A percentile compares a stretch with the other conserved stretches of the same genome.
Conservation (phyloP, 2,329 filamentous ascomycete species). For the Pezicula rhizophila region DNA sequence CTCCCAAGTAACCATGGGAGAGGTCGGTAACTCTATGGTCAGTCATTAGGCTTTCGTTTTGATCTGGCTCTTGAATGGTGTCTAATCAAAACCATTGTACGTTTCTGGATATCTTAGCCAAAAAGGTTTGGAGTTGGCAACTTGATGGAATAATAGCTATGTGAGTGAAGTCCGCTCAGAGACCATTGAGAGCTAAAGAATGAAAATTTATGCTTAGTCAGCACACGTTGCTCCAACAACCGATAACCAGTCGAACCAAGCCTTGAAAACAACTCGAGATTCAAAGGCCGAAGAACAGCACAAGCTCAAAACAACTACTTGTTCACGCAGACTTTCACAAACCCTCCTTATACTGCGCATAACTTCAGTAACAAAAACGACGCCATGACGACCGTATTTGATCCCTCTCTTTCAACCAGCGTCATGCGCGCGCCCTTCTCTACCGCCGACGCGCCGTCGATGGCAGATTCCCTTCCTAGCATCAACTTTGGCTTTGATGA, state of each 20-base stretch:
- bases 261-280: no score
- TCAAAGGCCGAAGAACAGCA: background rate
- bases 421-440: constrained; percentile 39
- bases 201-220: no score
- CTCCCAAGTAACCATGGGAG: constrained; percentile 47
- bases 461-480: constrained; percentile 74
- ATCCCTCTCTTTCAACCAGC: constrained; percentile 62
- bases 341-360: background rate
- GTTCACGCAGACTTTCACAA: background rate
- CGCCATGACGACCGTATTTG: constrained; percentile 57
- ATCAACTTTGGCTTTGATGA: constrained; percentile 97
- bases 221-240: no score
- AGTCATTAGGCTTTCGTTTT: constrained; percentile 41
- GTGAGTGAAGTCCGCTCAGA: no score
- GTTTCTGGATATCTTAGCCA: background rate
- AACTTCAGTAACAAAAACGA: background rate
- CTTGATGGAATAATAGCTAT: no score
- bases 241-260: no score
- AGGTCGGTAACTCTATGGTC: constrained; percentile 40
- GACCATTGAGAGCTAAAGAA: no score
- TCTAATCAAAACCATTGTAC: constrained; percentile 19
- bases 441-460: constrained; percentile 54
- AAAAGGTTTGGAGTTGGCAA: background rate
- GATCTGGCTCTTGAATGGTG: constrained; percentile 7
- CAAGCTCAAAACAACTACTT: background rate